phyloP scores from a whole-genome alignment of 1,284 basidiomycete genomes.

The Caloboletus firmus region DNA sequence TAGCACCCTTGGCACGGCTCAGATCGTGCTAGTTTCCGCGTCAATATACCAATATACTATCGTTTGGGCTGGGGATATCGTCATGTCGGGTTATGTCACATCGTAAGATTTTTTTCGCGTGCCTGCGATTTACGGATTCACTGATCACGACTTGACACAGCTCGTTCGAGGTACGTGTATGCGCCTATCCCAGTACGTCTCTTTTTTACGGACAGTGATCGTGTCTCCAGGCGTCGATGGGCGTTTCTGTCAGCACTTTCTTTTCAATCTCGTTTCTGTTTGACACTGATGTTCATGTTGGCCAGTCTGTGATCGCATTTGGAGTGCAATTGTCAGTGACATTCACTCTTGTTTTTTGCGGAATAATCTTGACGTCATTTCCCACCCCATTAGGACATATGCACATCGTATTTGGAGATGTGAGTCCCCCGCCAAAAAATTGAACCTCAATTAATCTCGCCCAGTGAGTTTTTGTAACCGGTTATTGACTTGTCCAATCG shows the following conservation, averaged over 20 bases:
- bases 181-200: not conserved
- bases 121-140: not conserved
- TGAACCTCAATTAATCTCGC: conserved; percentile 1
- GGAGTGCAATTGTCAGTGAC: conserved; percentile 31
- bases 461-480: conserved; percentile 32
- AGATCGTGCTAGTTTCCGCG: conserved; percentile 28
- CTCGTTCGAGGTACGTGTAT: conserved; percentile 29
- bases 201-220: not conserved
- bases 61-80: conserved; percentile 28
- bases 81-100: conserved; percentile 29
- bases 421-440: conserved; percentile 14
- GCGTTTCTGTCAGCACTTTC: conserved; percentile 23
- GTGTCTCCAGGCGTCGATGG: conserved; percentile 30
- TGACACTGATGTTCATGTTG: not conserved
- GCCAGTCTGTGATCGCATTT: conserved; percentile 33
- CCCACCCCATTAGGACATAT: conserved; percentile 25
- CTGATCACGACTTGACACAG: conserved; percentile 8
- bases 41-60: conserved; percentile 38
- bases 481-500: conserved; percentile 30
- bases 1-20: conserved; percentile 32
- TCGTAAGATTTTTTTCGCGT: conserved; percentile 17
- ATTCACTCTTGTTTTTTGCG: not conserved
- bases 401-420: conserved; percentile 36
- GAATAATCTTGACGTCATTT: conserved; percentile 3
- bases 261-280: not conserved